Evolutionary conservation across 1,139 yeast species (phyloP).

Genomic region (Arxiozyma heterogenica): DNA sequence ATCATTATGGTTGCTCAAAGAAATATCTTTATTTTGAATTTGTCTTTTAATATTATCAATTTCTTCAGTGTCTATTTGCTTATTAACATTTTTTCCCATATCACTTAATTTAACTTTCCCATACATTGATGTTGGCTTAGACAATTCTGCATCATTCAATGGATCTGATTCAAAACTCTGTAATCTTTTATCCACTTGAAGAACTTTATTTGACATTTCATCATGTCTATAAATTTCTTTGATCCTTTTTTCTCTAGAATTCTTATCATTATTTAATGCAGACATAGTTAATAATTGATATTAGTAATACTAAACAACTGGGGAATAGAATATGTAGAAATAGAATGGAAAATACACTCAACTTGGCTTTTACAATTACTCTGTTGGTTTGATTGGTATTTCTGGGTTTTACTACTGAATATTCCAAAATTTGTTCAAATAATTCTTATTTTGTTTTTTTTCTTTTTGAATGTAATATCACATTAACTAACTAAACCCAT

Average conservation of each 20-base stretch:
- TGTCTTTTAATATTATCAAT: constrained; percentile 14
- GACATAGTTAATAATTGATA: background rate
- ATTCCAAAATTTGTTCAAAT: background rate
- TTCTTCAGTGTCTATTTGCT: constrained; percentile 13
- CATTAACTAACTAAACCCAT: background rate
- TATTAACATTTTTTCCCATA: constrained; percentile 52
- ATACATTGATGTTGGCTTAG: constrained; percentile 60
- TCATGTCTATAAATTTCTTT: constrained; percentile 42
- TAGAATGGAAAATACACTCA: background rate
- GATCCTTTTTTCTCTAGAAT: constrained; percentile 19
- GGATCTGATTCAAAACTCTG: constrained; percentile 34
- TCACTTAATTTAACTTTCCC: constrained; percentile 59
- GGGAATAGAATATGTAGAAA: background rate
- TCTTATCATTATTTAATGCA: constrained; percentile 4
- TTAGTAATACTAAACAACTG: no score
- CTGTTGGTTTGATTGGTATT: background rate
- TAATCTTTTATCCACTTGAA: constrained; percentile 47
- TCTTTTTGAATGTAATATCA: background rate
- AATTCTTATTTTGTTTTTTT: no score
- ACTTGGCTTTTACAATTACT: background rate
- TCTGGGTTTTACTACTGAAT: no score
- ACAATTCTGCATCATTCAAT: constrained; percentile 39
- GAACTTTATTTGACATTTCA: constrained; percentile 71
- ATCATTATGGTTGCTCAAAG: background rate
- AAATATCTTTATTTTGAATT: constrained; percentile 6